Percentiles rank a stretch among this genome's conserved stretches.
Evolutionary conservation across 2,329 filamentous ascomycete genomes (phyloP).

Genomic region (Colletotrichum abscissum): DNA sequence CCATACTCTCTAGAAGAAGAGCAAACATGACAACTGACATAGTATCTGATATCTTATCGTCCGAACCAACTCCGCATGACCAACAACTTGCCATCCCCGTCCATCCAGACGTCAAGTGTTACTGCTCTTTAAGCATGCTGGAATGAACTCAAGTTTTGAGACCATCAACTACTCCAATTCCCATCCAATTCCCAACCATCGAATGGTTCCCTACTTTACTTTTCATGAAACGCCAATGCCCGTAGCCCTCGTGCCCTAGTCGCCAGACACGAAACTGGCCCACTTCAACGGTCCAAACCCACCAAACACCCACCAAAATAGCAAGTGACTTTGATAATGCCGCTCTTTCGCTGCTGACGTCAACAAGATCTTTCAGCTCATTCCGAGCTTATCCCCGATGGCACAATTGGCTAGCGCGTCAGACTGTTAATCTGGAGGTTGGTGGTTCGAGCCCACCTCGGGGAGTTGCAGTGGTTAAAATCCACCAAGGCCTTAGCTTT

Average conservation of each 20-base stretch:
- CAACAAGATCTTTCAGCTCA: conserved; percentile 17
- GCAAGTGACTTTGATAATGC: fast-evolving
- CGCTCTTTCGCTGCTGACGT: no score
- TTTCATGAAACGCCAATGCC: neutral
- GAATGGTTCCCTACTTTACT: neutral
- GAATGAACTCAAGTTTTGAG: no score
- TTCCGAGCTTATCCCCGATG: conserved; percentile 31
- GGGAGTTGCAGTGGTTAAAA: conserved; percentile 26
- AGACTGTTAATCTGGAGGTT: conserved; percentile 37
- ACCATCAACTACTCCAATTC: no score
- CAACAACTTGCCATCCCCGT: no score
- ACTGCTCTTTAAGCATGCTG: no score
- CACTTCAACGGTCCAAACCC: neutral
- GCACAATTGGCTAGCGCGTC: conserved; percentile 37
- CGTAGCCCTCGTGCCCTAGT: neutral
- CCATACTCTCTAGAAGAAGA: no score
- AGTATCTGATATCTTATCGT: no score
- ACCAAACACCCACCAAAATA: neutral
- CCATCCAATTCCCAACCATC: neutral
- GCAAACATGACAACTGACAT: no score
- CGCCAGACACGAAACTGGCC: neutral
- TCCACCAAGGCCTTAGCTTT: neutral
- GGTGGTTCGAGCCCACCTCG: conserved; percentile 37
- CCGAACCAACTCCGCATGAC: no score
- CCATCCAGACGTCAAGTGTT: no score